Evolutionary conservation across 83 land plant species (phyloP).

Genomic region (Diphasiastrum complanatum): DNA sequence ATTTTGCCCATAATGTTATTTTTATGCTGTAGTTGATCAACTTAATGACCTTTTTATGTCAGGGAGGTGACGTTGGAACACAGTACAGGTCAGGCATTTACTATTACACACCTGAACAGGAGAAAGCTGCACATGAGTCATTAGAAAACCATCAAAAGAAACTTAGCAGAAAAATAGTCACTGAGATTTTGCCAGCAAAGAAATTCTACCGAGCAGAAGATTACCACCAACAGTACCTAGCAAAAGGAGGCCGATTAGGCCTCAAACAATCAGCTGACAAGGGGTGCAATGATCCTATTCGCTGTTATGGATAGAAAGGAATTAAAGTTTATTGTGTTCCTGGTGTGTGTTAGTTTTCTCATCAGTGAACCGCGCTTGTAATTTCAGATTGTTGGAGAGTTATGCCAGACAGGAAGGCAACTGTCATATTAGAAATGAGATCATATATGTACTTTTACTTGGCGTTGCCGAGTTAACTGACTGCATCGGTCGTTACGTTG

Average conservation of each 20-base stretch:
- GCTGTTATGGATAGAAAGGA: conserved; percentile 86
- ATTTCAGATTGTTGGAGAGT: too few species aligned
- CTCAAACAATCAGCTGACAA: conserved; percentile 57
- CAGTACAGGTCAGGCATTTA: conserved; percentile 87
- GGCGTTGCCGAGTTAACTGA: too few species aligned
- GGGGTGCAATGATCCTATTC: conserved; percentile 84
- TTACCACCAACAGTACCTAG: conserved; percentile 84
- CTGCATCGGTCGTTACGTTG: too few species aligned
- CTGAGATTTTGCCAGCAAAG: conserved; percentile 86
- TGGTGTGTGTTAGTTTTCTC: too few species aligned
- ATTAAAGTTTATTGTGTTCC: too few species aligned
- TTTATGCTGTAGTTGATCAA: neutral
- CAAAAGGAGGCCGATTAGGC: conserved; percentile 70
- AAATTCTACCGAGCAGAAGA: conserved; percentile 85
- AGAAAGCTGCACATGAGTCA: conserved; percentile 56
- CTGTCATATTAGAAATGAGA: too few species aligned
- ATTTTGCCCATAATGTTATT: neutral
- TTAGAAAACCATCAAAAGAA: conserved; percentile 45
- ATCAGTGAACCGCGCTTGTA: too few species aligned
- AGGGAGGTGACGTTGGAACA: conserved; percentile 74
- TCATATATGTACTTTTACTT: too few species aligned
- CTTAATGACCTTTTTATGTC: conserved; percentile 4
- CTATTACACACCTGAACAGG: conserved; percentile 68
- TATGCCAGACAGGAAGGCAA: too few species aligned
- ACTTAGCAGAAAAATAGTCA: conserved; percentile 58